phyloP scores from a whole-genome alignment of 371 early-diverging fungal genomes.

The Mortierella sp. region DNA sequence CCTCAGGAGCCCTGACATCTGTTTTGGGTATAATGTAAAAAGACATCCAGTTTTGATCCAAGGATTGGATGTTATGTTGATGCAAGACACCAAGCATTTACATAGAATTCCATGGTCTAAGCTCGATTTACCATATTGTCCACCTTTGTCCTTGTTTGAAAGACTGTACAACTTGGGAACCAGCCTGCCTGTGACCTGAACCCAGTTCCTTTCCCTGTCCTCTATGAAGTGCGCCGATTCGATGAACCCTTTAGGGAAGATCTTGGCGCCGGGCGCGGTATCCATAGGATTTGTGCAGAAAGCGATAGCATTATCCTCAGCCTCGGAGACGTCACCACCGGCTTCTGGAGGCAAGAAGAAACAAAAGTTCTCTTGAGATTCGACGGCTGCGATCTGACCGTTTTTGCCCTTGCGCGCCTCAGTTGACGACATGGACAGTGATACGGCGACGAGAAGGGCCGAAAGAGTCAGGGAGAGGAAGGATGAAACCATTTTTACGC shows the following conservation, averaged over 20 bases:
- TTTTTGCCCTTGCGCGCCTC: too few species aligned
- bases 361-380: conserved; percentile 60
- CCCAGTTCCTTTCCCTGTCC: conserved; percentile 32
- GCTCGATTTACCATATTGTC: conserved; percentile 56
- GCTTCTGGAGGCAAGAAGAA: conserved; percentile 64
- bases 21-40: too few species aligned
- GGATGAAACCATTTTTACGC: too few species aligned
- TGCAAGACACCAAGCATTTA: too few species aligned
- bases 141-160: conserved; percentile 49
- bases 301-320: conserved; percentile 59
- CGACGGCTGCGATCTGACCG: conserved; percentile 52
- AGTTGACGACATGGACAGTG: too few species aligned
- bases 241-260: conserved; percentile 53
- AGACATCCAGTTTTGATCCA: too few species aligned
- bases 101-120: too few species aligned
- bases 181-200: conserved; percentile 57
- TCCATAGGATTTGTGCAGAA: conserved; percentile 58
- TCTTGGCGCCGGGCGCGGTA: conserved; percentile 33
- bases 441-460: too few species aligned
- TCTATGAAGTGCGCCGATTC: conserved; percentile 36
- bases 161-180: conserved; percentile 42
- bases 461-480: too few species aligned
- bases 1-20: conserved; percentile 34
- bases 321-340: conserved; percentile 58
- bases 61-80: too few species aligned